phyloP scores from a whole-genome alignment of 2,329 filamentous ascomycete species.

The Phialemoniopsis sp. region DNA sequence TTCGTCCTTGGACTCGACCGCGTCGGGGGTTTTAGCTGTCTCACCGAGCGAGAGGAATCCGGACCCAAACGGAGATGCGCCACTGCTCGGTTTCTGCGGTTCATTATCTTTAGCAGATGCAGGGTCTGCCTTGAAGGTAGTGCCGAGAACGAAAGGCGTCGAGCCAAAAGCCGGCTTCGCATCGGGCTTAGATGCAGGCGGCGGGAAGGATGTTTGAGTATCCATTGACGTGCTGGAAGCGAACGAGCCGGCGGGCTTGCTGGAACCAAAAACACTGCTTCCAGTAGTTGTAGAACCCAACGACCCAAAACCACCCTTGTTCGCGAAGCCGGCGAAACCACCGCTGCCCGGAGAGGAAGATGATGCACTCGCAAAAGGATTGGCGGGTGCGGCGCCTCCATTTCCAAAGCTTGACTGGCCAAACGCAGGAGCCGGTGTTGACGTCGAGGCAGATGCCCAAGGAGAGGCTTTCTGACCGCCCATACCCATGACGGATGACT shows the following conservation, averaged over 20 bases:
- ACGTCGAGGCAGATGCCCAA: constrained; percentile 40
- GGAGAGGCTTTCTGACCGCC: constrained; percentile 44
- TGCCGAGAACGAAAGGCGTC: constrained; percentile 62
- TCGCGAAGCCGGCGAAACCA: constrained; percentile 16
- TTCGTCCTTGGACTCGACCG: constrained; percentile 37
- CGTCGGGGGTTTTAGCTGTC: constrained; percentile 26
- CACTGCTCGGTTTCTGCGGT: constrained; percentile 28
- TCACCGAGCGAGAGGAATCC: constrained; percentile 57
- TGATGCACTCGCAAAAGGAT: constrained; percentile 18
- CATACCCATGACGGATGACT: constrained; percentile 36
- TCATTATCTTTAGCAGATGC: constrained; percentile 55
- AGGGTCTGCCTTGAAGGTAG: constrained; percentile 63
- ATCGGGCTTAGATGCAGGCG: constrained; percentile 30
- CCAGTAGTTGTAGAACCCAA: constrained; percentile 30
- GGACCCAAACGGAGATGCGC: constrained; percentile 55
- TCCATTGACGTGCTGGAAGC: constrained; percentile 23
- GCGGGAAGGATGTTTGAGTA: constrained; percentile 32
- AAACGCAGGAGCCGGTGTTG: constrained; percentile 39
- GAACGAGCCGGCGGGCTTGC: constrained; percentile 26
- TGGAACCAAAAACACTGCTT: constrained; percentile 30
- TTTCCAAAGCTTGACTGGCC: constrained; percentile 48
- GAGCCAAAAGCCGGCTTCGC: constrained; percentile 36
- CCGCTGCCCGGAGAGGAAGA: constrained; percentile 14
- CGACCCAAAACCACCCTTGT: constrained; percentile 46
- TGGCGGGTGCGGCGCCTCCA: constrained; percentile 25